phyloP scores from a whole-genome alignment of 106 monocot species.

The Vanilla planifolia region DNA sequence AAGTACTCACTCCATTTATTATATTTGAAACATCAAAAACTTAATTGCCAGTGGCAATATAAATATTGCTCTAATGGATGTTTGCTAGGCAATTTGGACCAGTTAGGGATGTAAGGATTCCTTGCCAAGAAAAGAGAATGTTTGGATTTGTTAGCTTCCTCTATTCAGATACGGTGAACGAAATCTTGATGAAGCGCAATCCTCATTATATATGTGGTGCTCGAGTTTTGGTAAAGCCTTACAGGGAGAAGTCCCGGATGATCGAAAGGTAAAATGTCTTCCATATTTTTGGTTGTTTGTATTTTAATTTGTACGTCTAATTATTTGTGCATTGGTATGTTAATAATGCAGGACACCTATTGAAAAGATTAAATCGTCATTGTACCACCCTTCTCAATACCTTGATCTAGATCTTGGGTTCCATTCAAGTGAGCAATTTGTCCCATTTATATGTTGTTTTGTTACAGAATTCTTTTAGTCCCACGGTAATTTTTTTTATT shows the following conservation, averaged over 20 bases:
- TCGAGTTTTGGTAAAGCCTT: slow-evolving; percentile 76
- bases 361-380: slow-evolving; percentile 9
- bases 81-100: slow-evolving; percentile 58
- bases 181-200: slow-evolving; percentile 38
- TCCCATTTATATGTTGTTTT: not conserved
- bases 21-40: not conserved
- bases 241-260: slow-evolving; percentile 56
- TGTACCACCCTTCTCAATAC: slow-evolving; percentile 10
- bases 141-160: slow-evolving; percentile 91
- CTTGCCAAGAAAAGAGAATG: slow-evolving; percentile 69
- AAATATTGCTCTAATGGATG: not conserved
- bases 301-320: not conserved
- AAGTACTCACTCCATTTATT: slow-evolving; percentile 23
- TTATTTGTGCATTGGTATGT: not conserved
- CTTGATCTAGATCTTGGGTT: slow-evolving; percentile 9
- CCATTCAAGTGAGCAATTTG: slow-evolving; percentile 12
- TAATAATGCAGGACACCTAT: slow-evolving; percentile 8
- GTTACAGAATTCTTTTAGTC: not conserved
- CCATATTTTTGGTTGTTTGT: not conserved
- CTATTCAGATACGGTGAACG: slow-evolving; percentile 50
- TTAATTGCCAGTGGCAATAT: not conserved
- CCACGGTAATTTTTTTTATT: not conserved
- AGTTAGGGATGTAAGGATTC: slow-evolving; percentile 78
- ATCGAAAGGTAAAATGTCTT: slow-evolving; percentile 37
- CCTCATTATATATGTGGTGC: slow-evolving; percentile 70